These are phyloP conservation scores for Penicillium longicatenatum DNA, from an alignment of 495 filamentous ascomycete genomes.

Conservation along the genomic window DNA sequence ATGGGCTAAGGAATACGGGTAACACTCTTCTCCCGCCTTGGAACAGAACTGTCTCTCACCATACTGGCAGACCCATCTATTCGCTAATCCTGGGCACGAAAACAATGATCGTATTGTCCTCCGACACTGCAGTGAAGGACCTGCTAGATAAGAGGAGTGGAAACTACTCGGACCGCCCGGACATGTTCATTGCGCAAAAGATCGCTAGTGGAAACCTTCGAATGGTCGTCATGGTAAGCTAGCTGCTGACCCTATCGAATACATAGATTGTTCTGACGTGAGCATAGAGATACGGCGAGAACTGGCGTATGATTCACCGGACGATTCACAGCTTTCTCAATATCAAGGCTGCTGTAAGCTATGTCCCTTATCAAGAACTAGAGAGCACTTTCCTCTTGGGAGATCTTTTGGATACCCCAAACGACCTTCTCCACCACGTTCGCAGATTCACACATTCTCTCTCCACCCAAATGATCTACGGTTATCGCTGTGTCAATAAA, in stretches of 20 bases:
- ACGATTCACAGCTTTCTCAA: neutral
- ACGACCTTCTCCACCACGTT: neutral
- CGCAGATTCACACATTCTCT: neutral
- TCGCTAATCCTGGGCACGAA: neutral
- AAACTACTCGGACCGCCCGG: conserved; percentile 66
- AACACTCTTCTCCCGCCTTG: no score
- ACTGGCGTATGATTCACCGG: neutral
- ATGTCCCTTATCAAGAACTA: neutral
- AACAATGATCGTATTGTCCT: neutral
- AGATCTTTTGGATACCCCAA: neutral
- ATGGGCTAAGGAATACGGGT: neutral
- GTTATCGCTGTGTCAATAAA: neutral
- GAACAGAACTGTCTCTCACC: no score
- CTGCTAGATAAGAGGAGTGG: conserved; percentile 57
- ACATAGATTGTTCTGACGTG: neutral
- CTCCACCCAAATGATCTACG: neutral
- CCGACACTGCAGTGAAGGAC: conserved; percentile 56
- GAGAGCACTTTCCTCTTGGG: neutral
- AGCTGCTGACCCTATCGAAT: neutral
- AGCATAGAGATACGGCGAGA: neutral
- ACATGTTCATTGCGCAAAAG: conserved; percentile 42
- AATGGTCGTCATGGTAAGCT: neutral
- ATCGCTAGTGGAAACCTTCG: conserved; percentile 31
- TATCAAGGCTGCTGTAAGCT: neutral
- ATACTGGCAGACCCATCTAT: neutral